Base-by-base conservation (phyloP, 805 yeast genomes). In the Wickerhamomyces hampshirensis region DNA sequence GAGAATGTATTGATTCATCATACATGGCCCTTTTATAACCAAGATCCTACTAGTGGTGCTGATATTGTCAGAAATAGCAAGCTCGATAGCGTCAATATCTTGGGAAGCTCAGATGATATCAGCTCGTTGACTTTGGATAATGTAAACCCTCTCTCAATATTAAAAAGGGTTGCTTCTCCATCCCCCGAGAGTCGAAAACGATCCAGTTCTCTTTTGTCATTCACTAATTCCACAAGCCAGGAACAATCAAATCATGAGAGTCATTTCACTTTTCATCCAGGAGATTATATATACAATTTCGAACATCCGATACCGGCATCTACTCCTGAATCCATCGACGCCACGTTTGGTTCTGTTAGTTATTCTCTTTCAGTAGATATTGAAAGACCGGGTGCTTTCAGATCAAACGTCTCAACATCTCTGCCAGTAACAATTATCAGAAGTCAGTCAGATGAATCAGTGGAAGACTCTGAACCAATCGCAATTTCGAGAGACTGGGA, bases 401-500 rank as follows among this genome's bases (percentile, higher is more conserved):
- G 88, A 56, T 67, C 87, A 17, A 84, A 82, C 48, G 59, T 93
- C 18, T 52, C 62, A 6, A 93, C 88, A 1, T 67, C 69, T 37
- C 56, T 74, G 26, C 84, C 84, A 1, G 69, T 93, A 2, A 68
- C 65, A 2, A 63, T 93, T 13, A 74, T 93, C 4, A 67, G 98
- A 44, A 71, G 88, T 0, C 89, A 89, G 9, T 69, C 85, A 1
- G 88, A 84, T 39, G 75, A 74, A 26, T 84, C 87, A 28, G 71
- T 82, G 17, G 98, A 93, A 56, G 91, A 84, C 53, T 80, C 83
- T 44, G 98, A 93, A 55, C 98, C 98, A 0, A 91, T 93, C 36
- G 84, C 87, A 5, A 87, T 93, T 26, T 71, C 82, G 18, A 71
- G 95, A 41, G 91, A 85, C 46, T 93, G 98, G 98, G 98, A 91